Evolutionary conservation across 2,329 filamentous ascomycete genomes (phyloP).

Genomic region (Dendrostoma leiphaemia): DNA sequence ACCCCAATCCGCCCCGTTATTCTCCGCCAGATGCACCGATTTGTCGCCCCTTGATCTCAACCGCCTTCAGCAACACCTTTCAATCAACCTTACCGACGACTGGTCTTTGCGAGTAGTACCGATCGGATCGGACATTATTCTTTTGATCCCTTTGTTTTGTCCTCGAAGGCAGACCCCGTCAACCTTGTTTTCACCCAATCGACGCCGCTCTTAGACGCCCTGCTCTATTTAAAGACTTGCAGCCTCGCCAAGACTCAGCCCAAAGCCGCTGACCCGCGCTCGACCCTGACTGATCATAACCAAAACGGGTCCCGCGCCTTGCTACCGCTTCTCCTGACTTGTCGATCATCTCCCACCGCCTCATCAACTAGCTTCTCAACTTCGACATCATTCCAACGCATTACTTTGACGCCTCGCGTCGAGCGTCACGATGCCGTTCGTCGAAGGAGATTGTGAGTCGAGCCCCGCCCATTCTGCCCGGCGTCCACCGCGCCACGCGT

Average conservation of each 20-base stretch:
- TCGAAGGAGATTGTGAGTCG: slow-evolving; percentile 7
- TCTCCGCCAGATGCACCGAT: neutral
- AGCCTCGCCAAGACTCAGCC: slow-evolving; percentile 17
- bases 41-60: neutral
- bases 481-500: neutral
- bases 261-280: slow-evolving; percentile 6
- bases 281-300: slow-evolving; percentile 15
- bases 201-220: neutral
- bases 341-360: slow-evolving; percentile 15
- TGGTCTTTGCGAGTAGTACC: no score
- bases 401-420: neutral
- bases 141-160: neutral
- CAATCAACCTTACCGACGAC: neutral
- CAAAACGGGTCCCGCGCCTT: slow-evolving; percentile 13
- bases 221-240: slow-evolving; percentile 17
- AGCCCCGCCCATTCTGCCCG: neutral
- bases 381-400: neutral
- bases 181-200: neutral
- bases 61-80: neutral
- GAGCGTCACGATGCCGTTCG: slow-evolving; percentile 13
- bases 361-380: neutral
- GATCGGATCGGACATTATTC: no score
- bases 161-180: neutral
- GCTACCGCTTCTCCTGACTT: neutral
- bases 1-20: neutral